Evolutionary conservation across 805 yeast genomes (phyloP).

Genomic region (Candida endomychidarum): DNA sequence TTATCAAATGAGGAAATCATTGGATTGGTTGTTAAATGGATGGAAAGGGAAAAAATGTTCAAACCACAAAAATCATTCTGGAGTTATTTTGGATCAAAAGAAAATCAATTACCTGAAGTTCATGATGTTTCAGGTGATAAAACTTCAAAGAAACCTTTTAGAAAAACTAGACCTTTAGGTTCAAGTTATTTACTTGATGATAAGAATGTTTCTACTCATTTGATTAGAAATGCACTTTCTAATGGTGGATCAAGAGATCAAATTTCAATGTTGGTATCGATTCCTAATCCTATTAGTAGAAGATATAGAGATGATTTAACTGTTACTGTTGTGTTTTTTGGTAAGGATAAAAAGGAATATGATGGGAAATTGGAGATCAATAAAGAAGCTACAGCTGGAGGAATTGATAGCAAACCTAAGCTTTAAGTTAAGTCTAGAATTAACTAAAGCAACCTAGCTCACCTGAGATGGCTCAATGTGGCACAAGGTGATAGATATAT

Average conservation of each 20-base stretch:
- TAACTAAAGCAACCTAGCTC: too few relatives aligned
- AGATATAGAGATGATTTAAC: constrained; percentile 94
- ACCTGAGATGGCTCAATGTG: too few relatives aligned
- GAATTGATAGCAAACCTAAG: constrained; percentile 48
- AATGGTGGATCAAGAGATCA: constrained; percentile 86
- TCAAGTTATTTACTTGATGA: constrained; percentile 68
- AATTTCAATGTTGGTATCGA: constrained; percentile 81
- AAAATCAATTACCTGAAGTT: constrained; percentile 60
- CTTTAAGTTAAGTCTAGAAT: constrained; percentile 24
- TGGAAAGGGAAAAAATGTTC: constrained; percentile 68
- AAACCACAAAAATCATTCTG: constrained; percentile 50
- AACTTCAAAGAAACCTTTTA: constrained; percentile 71
- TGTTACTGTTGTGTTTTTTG: constrained; percentile 93
- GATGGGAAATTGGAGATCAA: constrained; percentile 56
- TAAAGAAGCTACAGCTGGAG: constrained; percentile 59
- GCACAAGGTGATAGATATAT: too few relatives aligned
- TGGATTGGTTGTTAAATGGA: constrained; percentile 90
- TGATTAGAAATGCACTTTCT: constrained; percentile 87
- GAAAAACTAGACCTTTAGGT: constrained; percentile 44
- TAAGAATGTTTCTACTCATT: constrained; percentile 86
- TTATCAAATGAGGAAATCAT: constrained; percentile 90
- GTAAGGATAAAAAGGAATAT: constrained; percentile 50
- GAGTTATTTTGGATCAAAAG: constrained; percentile 41
- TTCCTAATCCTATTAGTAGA: constrained; percentile 89
- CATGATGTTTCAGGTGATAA: constrained; percentile 59